These are phyloP conservation scores for Penicillium sp. DNA, from an alignment of 2,329 filamentous ascomycete species.

Conservation along the genomic window DNA sequence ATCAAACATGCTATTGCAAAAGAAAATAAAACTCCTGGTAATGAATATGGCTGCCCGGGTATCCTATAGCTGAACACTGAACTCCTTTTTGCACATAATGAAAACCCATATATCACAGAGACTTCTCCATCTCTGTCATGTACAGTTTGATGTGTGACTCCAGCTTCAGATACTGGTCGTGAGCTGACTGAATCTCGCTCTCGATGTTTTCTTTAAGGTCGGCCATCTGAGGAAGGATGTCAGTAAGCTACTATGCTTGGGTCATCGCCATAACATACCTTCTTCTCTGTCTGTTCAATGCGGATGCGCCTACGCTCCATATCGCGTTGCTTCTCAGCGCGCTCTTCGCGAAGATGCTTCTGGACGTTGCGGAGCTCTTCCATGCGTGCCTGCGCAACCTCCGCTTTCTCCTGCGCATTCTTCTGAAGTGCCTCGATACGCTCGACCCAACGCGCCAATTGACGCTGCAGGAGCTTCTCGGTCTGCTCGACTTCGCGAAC, in stretches of 20 bases:
- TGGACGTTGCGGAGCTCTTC: constrained; percentile 82
- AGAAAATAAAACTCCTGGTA: constrained; percentile 27
- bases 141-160: constrained; percentile 96
- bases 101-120: constrained; percentile 51
- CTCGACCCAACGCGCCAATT: constrained; percentile 82
- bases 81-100: constrained; percentile 39
- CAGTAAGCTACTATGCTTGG: constrained; percentile 9
- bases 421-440: constrained; percentile 81
- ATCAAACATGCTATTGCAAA: constrained; percentile 12
- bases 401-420: constrained; percentile 77
- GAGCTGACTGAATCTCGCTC: constrained; percentile 83
- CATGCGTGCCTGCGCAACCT: constrained; percentile 83
- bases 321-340: constrained; percentile 81
- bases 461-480: constrained; percentile 78
- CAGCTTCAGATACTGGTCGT: constrained; percentile 96
- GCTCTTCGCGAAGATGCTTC: constrained; percentile 77
- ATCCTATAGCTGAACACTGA: constrained; percentile 40
- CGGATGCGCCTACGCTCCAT: constrained; percentile 90
- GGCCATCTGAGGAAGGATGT: constrained; percentile 68
- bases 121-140: constrained; percentile 98
- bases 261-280: constrained; percentile 59
- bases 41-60: constrained; percentile 37
- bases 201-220: constrained; percentile 98
- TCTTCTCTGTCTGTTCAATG: constrained; percentile 98
- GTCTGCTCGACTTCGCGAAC: constrained; percentile 89